Evolutionary conservation across 2,329 filamentous ascomycete genomes (phyloP).

Genomic region (Sporothrix brasiliensis): DNA sequence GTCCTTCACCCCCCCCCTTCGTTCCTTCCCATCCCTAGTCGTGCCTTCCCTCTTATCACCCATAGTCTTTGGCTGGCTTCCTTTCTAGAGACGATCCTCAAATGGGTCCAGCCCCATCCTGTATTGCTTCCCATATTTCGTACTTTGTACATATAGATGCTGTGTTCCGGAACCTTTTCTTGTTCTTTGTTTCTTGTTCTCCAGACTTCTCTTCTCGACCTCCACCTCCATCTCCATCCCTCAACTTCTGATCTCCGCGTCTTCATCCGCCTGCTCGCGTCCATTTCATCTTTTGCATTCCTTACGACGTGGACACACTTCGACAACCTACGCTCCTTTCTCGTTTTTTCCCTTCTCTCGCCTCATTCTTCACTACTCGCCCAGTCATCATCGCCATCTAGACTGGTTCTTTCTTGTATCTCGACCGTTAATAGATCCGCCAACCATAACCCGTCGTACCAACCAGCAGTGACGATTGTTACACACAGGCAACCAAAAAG

Average conservation of each 20-base stretch:
- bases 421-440: not conserved
- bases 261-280: slow-evolving; percentile 1
- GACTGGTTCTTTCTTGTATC: not conserved
- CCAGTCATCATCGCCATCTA: not conserved
- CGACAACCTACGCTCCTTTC: slow-evolving; percentile 1
- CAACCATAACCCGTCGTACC: not conserved
- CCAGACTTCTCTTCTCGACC: slow-evolving; percentile 14
- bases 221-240: slow-evolving; percentile 2
- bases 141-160: slow-evolving; percentile 28
- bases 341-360: not conserved
- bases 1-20: slow-evolving; percentile 10
- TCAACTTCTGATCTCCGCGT: not conserved
- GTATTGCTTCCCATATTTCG: slow-evolving; percentile 8
- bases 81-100: slow-evolving; percentile 16
- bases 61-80: slow-evolving; percentile 13
- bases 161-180: slow-evolving; percentile 26
- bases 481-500: not conserved
- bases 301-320: not conserved
- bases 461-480: slow-evolving; percentile 1
- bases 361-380: not conserved
- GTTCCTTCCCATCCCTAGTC: not conserved
- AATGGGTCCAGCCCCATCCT: slow-evolving; percentile 19
- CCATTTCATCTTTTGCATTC: slow-evolving; percentile 6
- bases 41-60: slow-evolving; percentile 16
- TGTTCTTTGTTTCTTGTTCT: slow-evolving; percentile 9